Evolutionary conservation across 2,329 filamentous ascomycete species (phyloP).

Genomic region (Bipolaris sorokiniana): DNA sequence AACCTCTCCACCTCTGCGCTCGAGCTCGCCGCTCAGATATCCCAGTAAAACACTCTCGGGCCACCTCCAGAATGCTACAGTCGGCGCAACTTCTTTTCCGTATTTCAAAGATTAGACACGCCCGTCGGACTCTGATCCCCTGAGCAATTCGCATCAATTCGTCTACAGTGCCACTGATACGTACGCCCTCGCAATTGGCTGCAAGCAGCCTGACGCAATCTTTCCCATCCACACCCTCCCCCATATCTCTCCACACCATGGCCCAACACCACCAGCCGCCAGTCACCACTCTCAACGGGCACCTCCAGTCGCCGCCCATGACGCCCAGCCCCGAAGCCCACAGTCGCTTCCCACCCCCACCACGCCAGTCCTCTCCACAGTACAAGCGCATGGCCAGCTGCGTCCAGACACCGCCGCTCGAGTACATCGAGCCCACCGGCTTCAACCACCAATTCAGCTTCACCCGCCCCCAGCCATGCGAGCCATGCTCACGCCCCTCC

Average conservation of each 20-base stretch:
- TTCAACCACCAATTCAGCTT: constrained; percentile 46
- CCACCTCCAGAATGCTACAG: constrained; percentile 51
- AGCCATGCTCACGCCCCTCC: constrained; percentile 47
- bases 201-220: constrained; percentile 38
- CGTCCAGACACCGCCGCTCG: constrained; percentile 46
- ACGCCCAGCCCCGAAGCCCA: constrained; percentile 41
- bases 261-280: constrained; percentile 40
- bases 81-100: constrained; percentile 46
- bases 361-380: constrained; percentile 42
- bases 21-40: constrained; percentile 42
- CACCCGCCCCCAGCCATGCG: constrained; percentile 43
- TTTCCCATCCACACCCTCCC: constrained; percentile 34
- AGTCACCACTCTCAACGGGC: constrained; percentile 38
- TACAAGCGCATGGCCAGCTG: constrained; percentile 44
- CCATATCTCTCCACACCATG: constrained; percentile 35
- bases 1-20: constrained; percentile 43
- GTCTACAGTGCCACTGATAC: constrained; percentile 34
- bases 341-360: constrained; percentile 36
- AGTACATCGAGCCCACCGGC: constrained; percentile 47
- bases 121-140: constrained; percentile 43
- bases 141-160: constrained; percentile 30
- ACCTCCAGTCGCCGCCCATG: constrained; percentile 48
- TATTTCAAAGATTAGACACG: constrained; percentile 40
- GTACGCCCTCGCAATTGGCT: constrained; percentile 40
- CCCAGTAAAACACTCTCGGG: constrained; percentile 38